These are phyloP conservation scores for Euphorbia peplus DNA, from an alignment of 345 rosid genomes.

Conservation along the genomic window DNA sequence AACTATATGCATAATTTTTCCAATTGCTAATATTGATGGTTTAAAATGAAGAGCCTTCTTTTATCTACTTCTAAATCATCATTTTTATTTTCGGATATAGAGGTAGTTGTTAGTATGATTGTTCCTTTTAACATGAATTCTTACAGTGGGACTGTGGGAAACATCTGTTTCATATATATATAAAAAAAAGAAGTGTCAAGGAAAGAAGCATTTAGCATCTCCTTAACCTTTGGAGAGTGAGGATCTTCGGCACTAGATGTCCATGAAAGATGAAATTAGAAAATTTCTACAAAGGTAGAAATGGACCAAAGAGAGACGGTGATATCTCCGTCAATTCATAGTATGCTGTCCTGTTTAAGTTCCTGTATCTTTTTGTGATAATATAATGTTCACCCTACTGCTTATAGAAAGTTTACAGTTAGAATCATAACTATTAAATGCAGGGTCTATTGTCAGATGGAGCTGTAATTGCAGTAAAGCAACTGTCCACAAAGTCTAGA, in stretches of 20 bases:
- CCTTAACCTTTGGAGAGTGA: neutral
- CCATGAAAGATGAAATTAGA: neutral
- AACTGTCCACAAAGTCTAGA: conserved; percentile 30
- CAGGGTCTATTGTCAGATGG: conserved; percentile 29
- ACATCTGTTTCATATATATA: neutral
- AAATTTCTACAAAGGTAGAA: neutral
- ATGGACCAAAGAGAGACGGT: neutral
- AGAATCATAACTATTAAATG: neutral
- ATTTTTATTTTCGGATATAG: neutral
- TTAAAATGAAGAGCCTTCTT: neutral
- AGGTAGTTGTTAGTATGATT: neutral
- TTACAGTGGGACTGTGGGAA: neutral
- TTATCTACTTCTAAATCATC: neutral
- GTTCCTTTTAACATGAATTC: neutral
- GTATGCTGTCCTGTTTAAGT: neutral
- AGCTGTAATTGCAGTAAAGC: conserved; percentile 30
- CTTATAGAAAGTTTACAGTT: conserved; percentile 6
- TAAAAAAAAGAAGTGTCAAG: neutral
- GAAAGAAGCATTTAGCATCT: neutral
- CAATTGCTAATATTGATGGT: neutral
- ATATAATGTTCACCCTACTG: neutral
- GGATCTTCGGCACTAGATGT: neutral
- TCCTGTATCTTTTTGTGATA: neutral
- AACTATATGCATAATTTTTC: neutral
- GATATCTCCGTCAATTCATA: neutral